Base-by-base conservation (phyloP, 2,329 filamentous ascomycete species). In the Ophiostoma sp. region DNA sequence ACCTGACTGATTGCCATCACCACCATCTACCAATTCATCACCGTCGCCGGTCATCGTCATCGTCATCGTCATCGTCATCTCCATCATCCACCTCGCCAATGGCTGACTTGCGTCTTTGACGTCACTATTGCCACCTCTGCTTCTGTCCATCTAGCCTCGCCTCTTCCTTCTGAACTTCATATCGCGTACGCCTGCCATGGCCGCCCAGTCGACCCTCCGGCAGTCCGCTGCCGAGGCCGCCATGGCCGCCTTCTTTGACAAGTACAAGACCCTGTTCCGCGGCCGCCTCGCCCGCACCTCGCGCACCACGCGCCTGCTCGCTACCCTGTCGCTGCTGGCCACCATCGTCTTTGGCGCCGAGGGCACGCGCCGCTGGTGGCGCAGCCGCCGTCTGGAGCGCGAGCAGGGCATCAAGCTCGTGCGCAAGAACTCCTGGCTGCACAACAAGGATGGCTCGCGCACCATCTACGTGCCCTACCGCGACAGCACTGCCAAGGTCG, bases 381-480 rank as follows among this genome's bases (percentile, higher is more conserved):
- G 85, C 76, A 87, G 85, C 71, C 85, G 88, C 72, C 87, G 87
- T 67, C 89, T 88, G 73, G 94, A 98, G 80, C 89, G 87, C 74
- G 93, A 95, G 75, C 90, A 93, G 75, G 94, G 94, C 5, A 85
- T 87, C 73, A 90, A 91, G 74, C 85, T 99, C 69, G 83, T 98
- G 73, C 88, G 95, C 71, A 90, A 92, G 72, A 99, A 99, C 80
- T 98, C 94, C 41, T 96, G 93, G 76, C 84, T 98, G 73, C 88
- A 91, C 80, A 93, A 94, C 76, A 97, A 97, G 81, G 95, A 98
- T 83, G 95, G 95, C 67, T 94, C 93, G 67, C 86, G 95, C 70
- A 96, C 93, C 17, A 95, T 99, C 71, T 98, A 95, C 77, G 95
- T 99, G 36, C 94, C 94, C 1, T 95, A 97, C 80, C 93, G 92